Conservation (phyloP, 306 rosid genomes). For the Acacia acuminata region DNA sequence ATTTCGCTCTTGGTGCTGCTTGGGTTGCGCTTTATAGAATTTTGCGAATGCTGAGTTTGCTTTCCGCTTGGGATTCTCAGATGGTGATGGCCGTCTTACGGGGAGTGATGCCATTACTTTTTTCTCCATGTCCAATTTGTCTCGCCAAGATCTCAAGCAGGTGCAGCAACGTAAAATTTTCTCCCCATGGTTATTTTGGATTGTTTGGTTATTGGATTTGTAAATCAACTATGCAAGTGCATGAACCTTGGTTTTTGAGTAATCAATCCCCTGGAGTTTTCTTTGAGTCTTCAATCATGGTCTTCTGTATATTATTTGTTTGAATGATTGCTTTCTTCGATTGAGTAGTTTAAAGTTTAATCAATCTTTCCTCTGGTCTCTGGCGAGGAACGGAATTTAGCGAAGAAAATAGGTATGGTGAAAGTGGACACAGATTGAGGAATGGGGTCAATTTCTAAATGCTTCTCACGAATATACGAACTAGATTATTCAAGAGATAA, state of each 20-base stretch:
- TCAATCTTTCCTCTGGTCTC: not conserved
- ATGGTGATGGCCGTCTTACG: conserved; percentile 86
- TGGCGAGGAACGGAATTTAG: not conserved
- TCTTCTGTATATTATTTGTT: not conserved
- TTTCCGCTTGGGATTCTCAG: conserved; percentile 38
- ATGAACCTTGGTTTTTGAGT: not conserved
- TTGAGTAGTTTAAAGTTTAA: not conserved
- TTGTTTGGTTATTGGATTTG: not conserved
- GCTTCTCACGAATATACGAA: not conserved
- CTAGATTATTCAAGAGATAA: not conserved
- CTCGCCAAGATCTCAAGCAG: conserved; percentile 88
- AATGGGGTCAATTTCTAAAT: conserved; percentile 3
- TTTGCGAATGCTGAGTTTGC: conserved; percentile 4
- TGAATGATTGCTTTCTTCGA: not conserved
- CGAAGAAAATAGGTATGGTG: not conserved
- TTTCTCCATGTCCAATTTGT: conserved; percentile 70
- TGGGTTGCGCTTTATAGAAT: not conserved
- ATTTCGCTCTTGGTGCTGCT: not conserved
- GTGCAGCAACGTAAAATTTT: conserved; percentile 36
- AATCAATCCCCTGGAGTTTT: not conserved
- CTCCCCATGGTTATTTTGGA: not conserved
- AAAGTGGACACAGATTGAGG: not conserved
- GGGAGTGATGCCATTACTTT: conserved; percentile 82
- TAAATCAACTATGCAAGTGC: not conserved
- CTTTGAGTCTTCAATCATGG: not conserved